Base-by-base conservation (phyloP, 768 basidiomycete species). In the Crepidotus variabilis region DNA sequence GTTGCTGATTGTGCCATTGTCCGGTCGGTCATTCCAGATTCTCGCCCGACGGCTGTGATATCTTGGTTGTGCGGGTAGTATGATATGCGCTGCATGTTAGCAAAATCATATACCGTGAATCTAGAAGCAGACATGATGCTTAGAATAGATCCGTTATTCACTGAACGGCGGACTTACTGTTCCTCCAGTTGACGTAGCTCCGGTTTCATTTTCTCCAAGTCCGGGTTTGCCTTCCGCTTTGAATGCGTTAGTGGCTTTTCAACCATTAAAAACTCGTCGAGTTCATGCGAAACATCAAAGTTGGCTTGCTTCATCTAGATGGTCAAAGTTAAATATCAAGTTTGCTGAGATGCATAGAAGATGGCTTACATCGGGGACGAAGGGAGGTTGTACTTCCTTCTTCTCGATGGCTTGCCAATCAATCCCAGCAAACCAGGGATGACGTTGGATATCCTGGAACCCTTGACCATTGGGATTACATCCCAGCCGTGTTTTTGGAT, bases 201-300 rank as follows among this genome's bases (percentile, higher is more conserved):
- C 20, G 93, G 88, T 66, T 88, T 92, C 79, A 98, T 84, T 70
- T 88, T 89, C 61, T 91, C 90, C 10, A 91, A 68, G 72, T 97
- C 92, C 32, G 82, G 77, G 61, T 93, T 90, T 32, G 84, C 86
- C 67, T 96, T 98, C 34, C 97, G 87, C 71, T 94, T 97, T 47
- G 90, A 79, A 60, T 95, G 94, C 55, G 93, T 97, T 54, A 98
- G 75, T n/a, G 96, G 96, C 69, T 98, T 98, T 74, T 98, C 96
- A 52, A 95, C 95, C 81, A 98, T 84, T 66, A 99, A 72, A 65
- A 98, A 90, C 70, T 99, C 97, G 68, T 99, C 95, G 9, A 99
- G 82, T 75, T 98, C 97, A 66, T 98, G 94, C 34, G 93, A 86
- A 35, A 97, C 88, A 67, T 99, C 96, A 71, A 98, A 99, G 71